Conservation (phyloP, 2,329 filamentous ascomycete species). For the Calonectria fujianensis region DNA sequence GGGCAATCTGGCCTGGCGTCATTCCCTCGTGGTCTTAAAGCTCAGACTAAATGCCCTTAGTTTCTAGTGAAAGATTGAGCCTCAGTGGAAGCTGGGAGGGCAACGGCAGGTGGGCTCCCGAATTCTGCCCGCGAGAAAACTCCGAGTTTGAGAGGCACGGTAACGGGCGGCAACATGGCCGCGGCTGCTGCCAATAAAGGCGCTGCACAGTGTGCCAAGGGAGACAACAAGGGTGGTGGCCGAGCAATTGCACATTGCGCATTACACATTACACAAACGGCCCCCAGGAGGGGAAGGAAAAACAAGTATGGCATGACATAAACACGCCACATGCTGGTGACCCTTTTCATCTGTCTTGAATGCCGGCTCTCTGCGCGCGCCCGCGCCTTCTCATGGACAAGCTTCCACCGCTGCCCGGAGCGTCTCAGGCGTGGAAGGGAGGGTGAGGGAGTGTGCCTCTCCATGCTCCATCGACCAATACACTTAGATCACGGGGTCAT, state of each 20-base stretch:
- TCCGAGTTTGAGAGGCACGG: background rate
- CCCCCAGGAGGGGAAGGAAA: conserved; percentile 8
- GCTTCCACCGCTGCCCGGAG: background rate
- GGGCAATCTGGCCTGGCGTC: conserved; percentile 22
- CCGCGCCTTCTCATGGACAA: background rate
- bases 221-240: conserved; percentile 10
- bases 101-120: background rate
- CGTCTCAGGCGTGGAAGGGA: conserved; percentile 10
- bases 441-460: conserved; percentile 18
- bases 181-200: background rate
- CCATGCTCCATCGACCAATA: conserved; percentile 4
- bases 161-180: conserved; percentile 1
- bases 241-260: conserved; percentile 13
- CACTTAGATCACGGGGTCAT: conserved; percentile 8
- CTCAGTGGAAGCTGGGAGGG: background rate
- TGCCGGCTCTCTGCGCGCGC: conserved; percentile 6
- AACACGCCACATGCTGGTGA: conserved; percentile 18
- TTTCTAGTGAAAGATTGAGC: conserved; percentile 8
- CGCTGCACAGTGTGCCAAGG: conserved; percentile 20
- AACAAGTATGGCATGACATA: conserved; percentile 21
- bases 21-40: conserved; percentile 19
- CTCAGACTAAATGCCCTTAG: conserved; percentile 17
- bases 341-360: conserved; percentile 4
- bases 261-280: conserved; percentile 14
- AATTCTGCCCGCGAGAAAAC: conserved; percentile 1